Base-by-base conservation (phyloP, 176 grass and related monocot genomes). In the Oropetium thomaeum region DNA sequence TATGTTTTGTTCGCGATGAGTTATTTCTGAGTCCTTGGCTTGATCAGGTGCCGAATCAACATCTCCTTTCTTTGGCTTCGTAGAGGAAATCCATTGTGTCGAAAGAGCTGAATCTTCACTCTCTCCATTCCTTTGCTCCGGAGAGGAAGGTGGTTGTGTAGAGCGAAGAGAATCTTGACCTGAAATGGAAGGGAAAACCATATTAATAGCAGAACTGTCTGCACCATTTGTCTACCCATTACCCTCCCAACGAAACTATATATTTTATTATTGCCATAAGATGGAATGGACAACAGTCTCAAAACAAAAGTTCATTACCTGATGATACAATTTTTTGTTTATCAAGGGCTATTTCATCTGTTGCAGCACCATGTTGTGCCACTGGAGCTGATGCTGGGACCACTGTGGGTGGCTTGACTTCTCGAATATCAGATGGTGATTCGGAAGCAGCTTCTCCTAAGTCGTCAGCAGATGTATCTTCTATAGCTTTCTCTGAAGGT, bases 101-200 rank as follows among this genome's bases (percentile, higher is more conserved):
- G 74, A 29, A 45, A 45, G 16, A 76, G 40, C n/a, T 43, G 37
- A 28, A 72, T 78, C 61, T 47, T 9, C 44, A 38, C 45, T 59
- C 29, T 47, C 38, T 58, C 66, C 5, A 22, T 67, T 67, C 61
- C 51, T 67, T 67, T 60, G 68, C 17, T 35, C 75, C 22, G 3
- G 11, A 67, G 35, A 65, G 65, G 23, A 78, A 35, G 47, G 1
- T 17, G 40, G 17, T 25, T 38, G 48, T 47, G 17, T 17, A 65
- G 58, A 25, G 27, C 37, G 20, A 44, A 67, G 20, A 62, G 60
- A 65, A 85, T 67, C 62, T 73, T 32, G 61, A 85, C 42, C 69
- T 79, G 62, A 17, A 81, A 81, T 2, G 3, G 22, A 40, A 73
- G 68, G n/a, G 19, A 1, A 26, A 54, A 22, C 17, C 4, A 53